Percentiles rank a stretch among this genome's conserved stretches.
These are phyloP conservation scores for Phoma sp. DNA, from an alignment of 2,329 filamentous ascomycete species.

Conservation along the genomic window DNA sequence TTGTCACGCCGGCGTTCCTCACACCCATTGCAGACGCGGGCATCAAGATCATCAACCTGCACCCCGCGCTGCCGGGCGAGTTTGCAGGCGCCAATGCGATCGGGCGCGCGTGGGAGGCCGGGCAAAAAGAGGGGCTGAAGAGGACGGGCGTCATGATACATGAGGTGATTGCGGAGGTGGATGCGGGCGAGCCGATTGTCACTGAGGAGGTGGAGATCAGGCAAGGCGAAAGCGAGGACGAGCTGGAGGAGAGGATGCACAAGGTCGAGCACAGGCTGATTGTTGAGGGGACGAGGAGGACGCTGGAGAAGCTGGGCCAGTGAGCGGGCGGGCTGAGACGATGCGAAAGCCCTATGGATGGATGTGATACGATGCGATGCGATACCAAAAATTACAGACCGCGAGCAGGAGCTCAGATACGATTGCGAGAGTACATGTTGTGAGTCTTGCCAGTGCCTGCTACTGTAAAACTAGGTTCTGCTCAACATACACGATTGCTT, in stretches of 20 bases:
- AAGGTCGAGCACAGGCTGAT: conserved; percentile 77
- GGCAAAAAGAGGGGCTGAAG: conserved; percentile 68
- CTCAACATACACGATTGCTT: too few species aligned
- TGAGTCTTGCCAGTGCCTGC: too few species aligned
- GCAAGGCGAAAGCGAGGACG: conserved; percentile 62
- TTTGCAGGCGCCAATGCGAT: conserved; percentile 83
- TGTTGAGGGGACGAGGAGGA: conserved; percentile 70
- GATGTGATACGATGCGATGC: too few species aligned
- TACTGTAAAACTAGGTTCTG: too few species aligned
- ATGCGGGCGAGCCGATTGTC: conserved; percentile 77
- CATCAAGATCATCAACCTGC: conserved; percentile 79
- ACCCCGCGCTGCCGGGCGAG: conserved; percentile 74
- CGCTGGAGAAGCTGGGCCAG: conserved; percentile 45
- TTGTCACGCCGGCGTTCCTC: conserved; percentile 73
- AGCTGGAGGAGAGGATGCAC: conserved; percentile 76
- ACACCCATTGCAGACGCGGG: conserved; percentile 67
- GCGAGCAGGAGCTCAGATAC: too few species aligned
- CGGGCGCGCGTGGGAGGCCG: conserved; percentile 76
- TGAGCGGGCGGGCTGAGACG: background rate
- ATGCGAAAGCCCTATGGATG: too few species aligned
- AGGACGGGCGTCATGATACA: conserved; percentile 87
- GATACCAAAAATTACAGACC: too few species aligned
- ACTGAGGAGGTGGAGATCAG: conserved; percentile 70
- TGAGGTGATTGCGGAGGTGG: conserved; percentile 77
- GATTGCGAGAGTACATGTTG: too few species aligned